Percentiles rank a stretch among this genome's conserved stretches.
Evolutionary conservation across 495 filamentous ascomycete genomes (phyloP).

Genomic region (Amphirosellinia nigrospora): DNA sequence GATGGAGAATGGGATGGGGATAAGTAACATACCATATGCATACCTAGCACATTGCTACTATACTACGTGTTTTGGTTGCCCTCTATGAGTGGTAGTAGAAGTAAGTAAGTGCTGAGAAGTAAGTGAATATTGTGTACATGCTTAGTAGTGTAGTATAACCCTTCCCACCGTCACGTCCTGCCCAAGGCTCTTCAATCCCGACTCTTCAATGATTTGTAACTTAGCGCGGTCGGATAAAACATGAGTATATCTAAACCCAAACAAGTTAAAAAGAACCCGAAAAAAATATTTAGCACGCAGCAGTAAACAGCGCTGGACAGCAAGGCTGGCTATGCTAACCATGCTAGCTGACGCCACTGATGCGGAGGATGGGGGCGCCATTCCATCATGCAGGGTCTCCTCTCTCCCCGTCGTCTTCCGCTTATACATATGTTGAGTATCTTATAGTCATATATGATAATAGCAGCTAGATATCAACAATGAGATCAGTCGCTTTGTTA

Average conservation of each 20-base stretch:
- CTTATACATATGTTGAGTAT: too few species aligned
- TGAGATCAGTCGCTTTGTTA: neutral
- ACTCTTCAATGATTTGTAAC: conserved; percentile 1
- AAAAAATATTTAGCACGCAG: conserved; percentile 7
- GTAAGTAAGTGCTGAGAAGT: too few species aligned
- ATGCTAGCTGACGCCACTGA: conserved; percentile 51
- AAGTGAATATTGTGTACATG: neutral
- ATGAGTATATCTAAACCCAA: neutral
- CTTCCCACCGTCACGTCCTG: conserved; percentile 1
- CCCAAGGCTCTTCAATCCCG: conserved; percentile 1
- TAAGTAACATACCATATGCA: conserved; percentile 1
- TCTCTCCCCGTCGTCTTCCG: neutral
- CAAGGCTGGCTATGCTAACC: conserved; percentile 21
- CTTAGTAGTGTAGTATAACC: too few species aligned
- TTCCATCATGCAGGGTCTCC: conserved; percentile 51
- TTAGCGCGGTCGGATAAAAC: neutral
- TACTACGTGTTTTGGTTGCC: too few species aligned
- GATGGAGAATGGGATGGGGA: neutral
- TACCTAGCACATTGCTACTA: neutral
- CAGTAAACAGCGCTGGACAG: conserved; percentile 5
- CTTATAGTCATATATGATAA: too few species aligned
- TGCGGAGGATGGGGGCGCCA: conserved; percentile 42
- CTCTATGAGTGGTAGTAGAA: too few species aligned
- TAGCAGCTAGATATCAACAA: too few species aligned
- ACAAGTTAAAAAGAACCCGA: conserved; percentile 1